Conservation (phyloP, 345 rosid genomes). For the Carallia pectinifolia region DNA sequence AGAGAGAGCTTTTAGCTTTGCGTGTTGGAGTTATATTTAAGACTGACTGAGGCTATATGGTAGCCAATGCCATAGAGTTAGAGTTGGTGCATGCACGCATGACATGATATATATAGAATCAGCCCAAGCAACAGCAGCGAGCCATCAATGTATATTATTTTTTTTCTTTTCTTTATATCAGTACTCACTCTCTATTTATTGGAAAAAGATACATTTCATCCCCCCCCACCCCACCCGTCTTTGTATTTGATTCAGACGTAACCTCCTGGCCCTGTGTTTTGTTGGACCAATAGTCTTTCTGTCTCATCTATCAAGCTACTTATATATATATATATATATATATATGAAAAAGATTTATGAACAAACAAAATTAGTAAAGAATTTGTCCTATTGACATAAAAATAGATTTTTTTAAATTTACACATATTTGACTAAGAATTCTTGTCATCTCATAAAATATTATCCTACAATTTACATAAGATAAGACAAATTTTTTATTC, state of each 20-base stretch:
- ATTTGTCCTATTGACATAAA: no score
- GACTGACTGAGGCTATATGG: not conserved
- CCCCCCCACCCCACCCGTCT: slow-evolving; percentile 3
- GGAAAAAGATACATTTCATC: not conserved
- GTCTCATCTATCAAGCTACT: not conserved
- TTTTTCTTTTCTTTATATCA: not conserved
- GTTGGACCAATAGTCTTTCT: not conserved
- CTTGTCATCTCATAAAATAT: no score
- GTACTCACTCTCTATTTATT: not conserved
- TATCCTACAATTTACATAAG: no score
- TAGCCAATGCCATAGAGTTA: not conserved
- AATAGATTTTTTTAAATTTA: no score
- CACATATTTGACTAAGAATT: no score
- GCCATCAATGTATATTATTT: no score
- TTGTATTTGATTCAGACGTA: slow-evolving; percentile 38
- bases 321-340: not conserved
- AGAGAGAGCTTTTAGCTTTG: slow-evolving; percentile 25
- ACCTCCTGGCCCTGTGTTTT: slow-evolving; percentile 19
- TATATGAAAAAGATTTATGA: slow-evolving; percentile 22
- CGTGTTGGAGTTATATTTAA: slow-evolving; percentile 33
- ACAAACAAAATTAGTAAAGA: no score
- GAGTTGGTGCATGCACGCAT: slow-evolving; percentile 43
- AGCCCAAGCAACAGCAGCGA: not conserved
- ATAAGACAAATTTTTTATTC: no score
- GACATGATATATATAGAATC: slow-evolving; percentile 17